phyloP scores from a whole-genome alignment of 139 green algal species.

The Chlamydomonas sp. region DNA sequence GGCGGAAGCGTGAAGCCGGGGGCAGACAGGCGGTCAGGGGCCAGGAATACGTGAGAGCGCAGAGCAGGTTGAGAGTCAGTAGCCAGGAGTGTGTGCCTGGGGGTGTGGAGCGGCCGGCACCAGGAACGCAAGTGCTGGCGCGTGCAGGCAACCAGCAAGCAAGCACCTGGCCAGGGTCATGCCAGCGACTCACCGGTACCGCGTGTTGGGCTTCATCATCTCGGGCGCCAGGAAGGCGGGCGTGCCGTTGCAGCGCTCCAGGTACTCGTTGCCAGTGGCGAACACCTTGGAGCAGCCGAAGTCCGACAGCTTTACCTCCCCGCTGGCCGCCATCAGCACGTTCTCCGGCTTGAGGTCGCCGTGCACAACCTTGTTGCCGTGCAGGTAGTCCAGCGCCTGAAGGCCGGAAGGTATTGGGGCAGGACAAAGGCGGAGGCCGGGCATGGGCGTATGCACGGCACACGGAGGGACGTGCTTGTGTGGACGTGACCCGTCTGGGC shows the following conservation, averaged over 20 bases:
- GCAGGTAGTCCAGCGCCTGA: slow-evolving; percentile 84
- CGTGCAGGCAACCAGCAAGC: no score
- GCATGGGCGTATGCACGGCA: neutral
- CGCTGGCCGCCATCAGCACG: slow-evolving; percentile 72
- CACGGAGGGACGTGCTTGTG: no score
- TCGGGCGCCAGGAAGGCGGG: slow-evolving; percentile 81
- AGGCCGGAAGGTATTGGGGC: neutral
- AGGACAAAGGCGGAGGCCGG: neutral
- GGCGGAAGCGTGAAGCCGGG: no score
- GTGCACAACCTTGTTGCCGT: slow-evolving; percentile 83
- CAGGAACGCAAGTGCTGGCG: no score
- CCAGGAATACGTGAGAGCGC: no score
- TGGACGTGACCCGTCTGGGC: no score
- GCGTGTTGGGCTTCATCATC: slow-evolving; percentile 64
- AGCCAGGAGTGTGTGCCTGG: neutral
- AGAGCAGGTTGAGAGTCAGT: no score
- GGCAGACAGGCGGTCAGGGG: no score
- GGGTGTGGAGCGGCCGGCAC: neutral
- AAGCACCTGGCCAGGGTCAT: no score
- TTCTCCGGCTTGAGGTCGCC: slow-evolving; percentile 92
- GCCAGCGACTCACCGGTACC: slow-evolving; percentile 12
- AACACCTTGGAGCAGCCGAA: slow-evolving; percentile 88
- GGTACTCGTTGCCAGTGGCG: slow-evolving; percentile 71
- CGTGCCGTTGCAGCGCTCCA: slow-evolving; percentile 74
- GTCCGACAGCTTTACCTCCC: slow-evolving; percentile 78